These are phyloP conservation scores for Rhynchosporium secalis DNA, from an alignment of 2,329 filamentous ascomycete species.

Conservation along the genomic window DNA sequence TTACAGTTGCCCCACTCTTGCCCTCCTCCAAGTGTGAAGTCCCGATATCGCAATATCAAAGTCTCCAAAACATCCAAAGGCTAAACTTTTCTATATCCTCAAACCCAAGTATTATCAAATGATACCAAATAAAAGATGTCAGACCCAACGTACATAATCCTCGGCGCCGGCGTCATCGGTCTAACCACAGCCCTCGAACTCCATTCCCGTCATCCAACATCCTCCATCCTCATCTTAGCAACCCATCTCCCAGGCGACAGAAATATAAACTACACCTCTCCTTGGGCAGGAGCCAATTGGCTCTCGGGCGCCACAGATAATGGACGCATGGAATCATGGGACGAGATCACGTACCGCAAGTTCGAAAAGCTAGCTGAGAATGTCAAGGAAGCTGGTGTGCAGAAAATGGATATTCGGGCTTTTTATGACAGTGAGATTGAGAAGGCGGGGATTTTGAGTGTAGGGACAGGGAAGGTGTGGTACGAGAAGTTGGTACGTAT, in stretches of 20 bases:
- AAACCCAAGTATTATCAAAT: neutral
- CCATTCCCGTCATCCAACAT: constrained; percentile 50
- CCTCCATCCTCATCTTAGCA: constrained; percentile 68
- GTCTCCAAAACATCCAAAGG: neutral
- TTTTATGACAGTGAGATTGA: constrained; percentile 22
- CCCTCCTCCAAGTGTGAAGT: neutral
- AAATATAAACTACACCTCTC: constrained; percentile 83
- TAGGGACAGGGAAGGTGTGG: constrained; percentile 28
- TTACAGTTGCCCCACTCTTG: constrained; percentile 6
- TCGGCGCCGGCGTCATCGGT: constrained; percentile 59
- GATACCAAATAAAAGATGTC: neutral
- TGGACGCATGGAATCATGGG: constrained; percentile 53
- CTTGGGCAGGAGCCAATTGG: constrained; percentile 81
- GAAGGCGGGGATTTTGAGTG: constrained; percentile 26
- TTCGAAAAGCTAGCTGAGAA: constrained; percentile 49
- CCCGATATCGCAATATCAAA: neutral
- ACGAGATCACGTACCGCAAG: constrained; percentile 66
- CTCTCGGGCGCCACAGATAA: constrained; percentile 60
- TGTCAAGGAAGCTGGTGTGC: constrained; percentile 26
- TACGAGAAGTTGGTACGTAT: constrained; percentile 45
- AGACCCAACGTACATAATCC: constrained; percentile 14
- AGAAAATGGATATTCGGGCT: constrained; percentile 16
- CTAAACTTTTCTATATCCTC: neutral
- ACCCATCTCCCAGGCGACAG: constrained; percentile 94
- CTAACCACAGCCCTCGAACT: constrained; percentile 64